Evolutionary conservation across 208 protist genomes (phyloP), one percentile per base, ranked within the genome.

Genomic region (Crithidia fasciculata): DNA sequence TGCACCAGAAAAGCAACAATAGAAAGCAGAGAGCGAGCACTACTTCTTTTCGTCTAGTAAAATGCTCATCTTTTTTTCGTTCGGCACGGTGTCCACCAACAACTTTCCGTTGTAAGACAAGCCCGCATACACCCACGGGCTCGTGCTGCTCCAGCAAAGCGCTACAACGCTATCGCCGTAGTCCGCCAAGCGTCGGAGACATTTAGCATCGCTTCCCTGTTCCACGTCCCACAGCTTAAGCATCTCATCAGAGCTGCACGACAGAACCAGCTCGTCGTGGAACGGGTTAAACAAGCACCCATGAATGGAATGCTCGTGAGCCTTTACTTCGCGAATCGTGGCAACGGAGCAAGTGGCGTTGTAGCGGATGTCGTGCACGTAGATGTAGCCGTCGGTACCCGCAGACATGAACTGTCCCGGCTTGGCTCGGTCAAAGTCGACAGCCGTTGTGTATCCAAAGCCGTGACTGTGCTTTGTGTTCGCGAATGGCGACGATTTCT

Each of bases 51-150:
- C 87, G 15, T 90, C 89, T 10, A 95, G 74, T 6, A 95, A 69
- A 81, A 96, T 93, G 15, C 83, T 81, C 83, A 95, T 86, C 79
- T 96, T 95, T 40, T 87, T 91, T 40, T 94, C 86, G 40, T 92
- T 87, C 39, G 91, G 90, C 4, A 96, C 91, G 0, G 75, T 82
- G 73, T 96, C 86, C 0, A 97, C 84, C 4, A 97, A 47, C 3
- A 97, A 76, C 54, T 91, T 92, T 43, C 92, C 91, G 61, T 94
- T 94, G 72, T 84, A 95, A 4, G 92, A 95, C 10, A 97, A 63
- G n/a, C 87, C 86, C 9, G 87, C 90, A 83, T 90, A 97, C 0
- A 96, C 86, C 92, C 94, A 97, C 4, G 91, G 91, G 15, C 82
- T 85, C 36, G 54, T 75, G 59, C 78, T 84, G 47, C 91, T 96